A percentile compares a stretch with the other conserved stretches of the same genome.
These are phyloP conservation scores for Amanita exitialis DNA, from an alignment of 768 basidiomycete genomes.

Conservation along the genomic window DNA sequence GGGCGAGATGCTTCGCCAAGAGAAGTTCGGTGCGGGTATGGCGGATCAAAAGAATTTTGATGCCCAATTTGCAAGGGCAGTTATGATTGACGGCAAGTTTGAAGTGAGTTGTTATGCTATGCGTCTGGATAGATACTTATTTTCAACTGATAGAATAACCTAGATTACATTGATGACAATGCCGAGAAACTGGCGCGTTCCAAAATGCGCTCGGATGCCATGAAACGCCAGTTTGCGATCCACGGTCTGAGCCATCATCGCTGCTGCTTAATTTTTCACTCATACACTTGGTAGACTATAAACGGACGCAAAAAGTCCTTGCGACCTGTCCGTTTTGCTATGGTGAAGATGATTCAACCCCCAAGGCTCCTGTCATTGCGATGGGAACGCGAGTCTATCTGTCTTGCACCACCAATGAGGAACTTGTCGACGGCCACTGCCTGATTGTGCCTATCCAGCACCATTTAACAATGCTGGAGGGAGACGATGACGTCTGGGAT, in stretches of 20 bases:
- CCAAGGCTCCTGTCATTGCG: constrained; percentile 81
- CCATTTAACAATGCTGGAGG: constrained; percentile 82
- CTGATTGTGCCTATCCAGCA: constrained; percentile 95
- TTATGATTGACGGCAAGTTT: constrained; percentile 84
- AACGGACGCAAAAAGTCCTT: constrained; percentile 84
- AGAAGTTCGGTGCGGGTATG: constrained; percentile 81
- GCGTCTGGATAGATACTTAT: background rate
- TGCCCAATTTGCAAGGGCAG: constrained; percentile 77
- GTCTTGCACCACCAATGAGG: constrained; percentile 81
- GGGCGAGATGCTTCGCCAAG: constrained; percentile 89
- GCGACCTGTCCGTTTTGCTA: constrained; percentile 84
- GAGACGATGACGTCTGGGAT: constrained; percentile 97
- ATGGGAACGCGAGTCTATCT: constrained; percentile 88
- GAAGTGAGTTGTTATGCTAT: constrained; percentile 35
- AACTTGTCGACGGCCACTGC: constrained; percentile 87
- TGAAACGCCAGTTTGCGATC: constrained; percentile 96
- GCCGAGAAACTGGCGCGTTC: constrained; percentile 85
- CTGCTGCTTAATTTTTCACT: background rate
- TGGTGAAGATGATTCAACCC: constrained; percentile 84
- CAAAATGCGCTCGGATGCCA: constrained; percentile 93
- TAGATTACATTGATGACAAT: constrained; percentile 97
- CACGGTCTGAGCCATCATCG: constrained; percentile 48
- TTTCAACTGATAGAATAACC: constrained; percentile 47
- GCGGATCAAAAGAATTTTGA: constrained; percentile 90
- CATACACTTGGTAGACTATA: constrained; percentile 61